phyloP scores from a whole-genome alignment of 2,329 filamentous ascomycete species.

The Trichoderma koningiopsis region DNA sequence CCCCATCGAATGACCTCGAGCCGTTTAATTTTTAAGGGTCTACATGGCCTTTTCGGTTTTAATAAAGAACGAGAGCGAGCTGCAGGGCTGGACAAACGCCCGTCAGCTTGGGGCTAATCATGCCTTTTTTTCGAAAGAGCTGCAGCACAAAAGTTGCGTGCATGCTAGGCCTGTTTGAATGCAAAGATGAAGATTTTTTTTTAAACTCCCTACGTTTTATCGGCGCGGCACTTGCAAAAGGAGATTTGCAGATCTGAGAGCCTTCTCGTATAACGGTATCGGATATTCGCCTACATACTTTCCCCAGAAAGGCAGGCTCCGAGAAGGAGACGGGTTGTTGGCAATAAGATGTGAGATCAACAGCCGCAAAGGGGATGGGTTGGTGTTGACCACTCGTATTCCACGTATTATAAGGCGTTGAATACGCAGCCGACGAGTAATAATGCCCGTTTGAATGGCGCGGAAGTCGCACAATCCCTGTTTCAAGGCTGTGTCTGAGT shows the following conservation, averaged over 20 bases:
- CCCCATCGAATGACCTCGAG: conserved; percentile 14
- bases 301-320: not conserved
- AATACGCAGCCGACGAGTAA: not conserved
- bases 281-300: not conserved
- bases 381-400: not conserved
- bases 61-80: not conserved
- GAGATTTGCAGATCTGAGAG: not conserved
- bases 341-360: not conserved
- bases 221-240: conserved; percentile 1
- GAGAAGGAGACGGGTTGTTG: not conserved
- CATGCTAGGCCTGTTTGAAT: not conserved
- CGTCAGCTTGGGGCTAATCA: not conserved
- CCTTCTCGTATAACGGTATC: not conserved
- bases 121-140: not conserved
- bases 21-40: not conserved
- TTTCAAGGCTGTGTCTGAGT: not conserved
- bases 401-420: not conserved
- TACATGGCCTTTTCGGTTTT: not conserved
- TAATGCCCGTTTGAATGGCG: not conserved
- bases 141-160: not conserved
- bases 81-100: conserved; percentile 17
- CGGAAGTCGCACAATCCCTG: not conserved
- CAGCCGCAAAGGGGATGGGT: not conserved
- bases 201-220: not conserved
- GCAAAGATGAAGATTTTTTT: not conserved